Base-by-base conservation (phyloP, 345 rosid genomes). In the Euphorbia pulcherrima region DNA sequence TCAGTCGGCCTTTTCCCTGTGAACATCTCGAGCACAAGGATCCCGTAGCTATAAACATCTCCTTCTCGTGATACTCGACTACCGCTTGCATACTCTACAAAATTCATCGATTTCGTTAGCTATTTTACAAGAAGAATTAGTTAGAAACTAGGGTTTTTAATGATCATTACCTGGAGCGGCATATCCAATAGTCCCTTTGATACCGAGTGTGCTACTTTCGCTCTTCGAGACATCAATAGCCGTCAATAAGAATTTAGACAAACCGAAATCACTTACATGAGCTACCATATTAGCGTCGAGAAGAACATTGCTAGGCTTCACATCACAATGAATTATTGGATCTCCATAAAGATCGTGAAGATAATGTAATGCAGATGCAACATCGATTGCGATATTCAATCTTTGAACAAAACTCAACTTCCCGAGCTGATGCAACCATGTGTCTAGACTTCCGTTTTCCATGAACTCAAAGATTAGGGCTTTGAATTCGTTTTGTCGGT, bases 121-220 rank as follows among this genome's bases (percentile, higher is more conserved):
- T 46, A 12, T 46, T 46, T 13, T 46, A 46, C 1, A 46, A 46
- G 7, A 2, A 44, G 50, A n/a, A 20, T 1, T 20, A 21, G 26
- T n/a, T n/a, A n/a, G n/a, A n/a, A n/a, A n/a, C n/a, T n/a, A 20
- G 21, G 11, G 13, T 1, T 44, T 44, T 1, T 41, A 14, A 41
- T 44, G 37, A 33, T 44, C 16, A 44, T 44, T 60, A 35, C 76
- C 76, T 60, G 71, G 76, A 11, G 76, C 60, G 6, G 61, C 60
- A 59, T 72, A 72, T 2, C 76, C 76, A 26, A 72, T 18, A 0
- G 76, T 72, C 52, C 76, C 71, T n/a, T 29, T 66, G 16, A 65
- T 40, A 27, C 71, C 67, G 20, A 66, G 14, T 8, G 47, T 40
- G 71, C 61, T 72, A 33, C 39, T 62, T 51, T 21, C 21, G 30